phyloP scores from a whole-genome alignment of 352 stramenopile genomes.

The Peronospora farinosa region DNA sequence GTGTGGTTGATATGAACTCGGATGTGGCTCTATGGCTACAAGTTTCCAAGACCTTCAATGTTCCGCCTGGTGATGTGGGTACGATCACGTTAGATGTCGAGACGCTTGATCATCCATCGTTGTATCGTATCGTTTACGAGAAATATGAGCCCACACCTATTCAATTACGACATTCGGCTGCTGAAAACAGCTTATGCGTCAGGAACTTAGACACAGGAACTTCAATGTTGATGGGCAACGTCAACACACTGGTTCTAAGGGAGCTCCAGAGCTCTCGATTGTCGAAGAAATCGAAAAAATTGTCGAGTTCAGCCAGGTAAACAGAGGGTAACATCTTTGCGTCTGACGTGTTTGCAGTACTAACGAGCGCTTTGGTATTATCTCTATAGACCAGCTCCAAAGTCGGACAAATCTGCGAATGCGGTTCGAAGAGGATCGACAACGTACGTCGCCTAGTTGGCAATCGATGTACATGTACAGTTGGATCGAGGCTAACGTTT shows the following conservation, averaged over 20 bases:
- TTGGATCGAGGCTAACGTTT: constrained; percentile 2
- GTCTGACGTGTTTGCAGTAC: constrained; percentile 2
- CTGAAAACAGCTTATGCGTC: constrained; percentile 66
- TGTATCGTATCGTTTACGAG: constrained; percentile 85
- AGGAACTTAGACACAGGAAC: constrained; percentile 79
- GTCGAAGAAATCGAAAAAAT: constrained; percentile 44
- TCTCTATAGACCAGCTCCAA: constrained; percentile 36
- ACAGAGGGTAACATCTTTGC: background rate
- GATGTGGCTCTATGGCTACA: constrained; percentile 77
- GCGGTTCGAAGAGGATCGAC: constrained; percentile 53
- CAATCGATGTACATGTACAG: constrained; percentile 3
- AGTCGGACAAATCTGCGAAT: constrained; percentile 42
- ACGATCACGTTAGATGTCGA: constrained; percentile 80
- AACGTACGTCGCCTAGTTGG: constrained; percentile 37
- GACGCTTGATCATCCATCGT: constrained; percentile 64
- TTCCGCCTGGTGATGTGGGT: constrained; percentile 67
- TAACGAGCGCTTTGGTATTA: constrained; percentile 6
- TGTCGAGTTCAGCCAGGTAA: constrained; percentile 58
- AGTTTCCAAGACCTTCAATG: constrained; percentile 77
- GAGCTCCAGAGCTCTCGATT: constrained; percentile 55
- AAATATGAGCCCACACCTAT: constrained; percentile 78
- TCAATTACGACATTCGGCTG: constrained; percentile 41
- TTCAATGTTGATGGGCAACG: constrained; percentile 63
- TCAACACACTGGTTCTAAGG: constrained; percentile 74
- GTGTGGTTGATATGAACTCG: constrained; percentile 82